Percentiles rank a stretch among this genome's conserved stretches.
These are phyloP conservation scores for Fragaria ananassa DNA, from an alignment of 306 rosid genomes.

Conservation along the genomic window DNA sequence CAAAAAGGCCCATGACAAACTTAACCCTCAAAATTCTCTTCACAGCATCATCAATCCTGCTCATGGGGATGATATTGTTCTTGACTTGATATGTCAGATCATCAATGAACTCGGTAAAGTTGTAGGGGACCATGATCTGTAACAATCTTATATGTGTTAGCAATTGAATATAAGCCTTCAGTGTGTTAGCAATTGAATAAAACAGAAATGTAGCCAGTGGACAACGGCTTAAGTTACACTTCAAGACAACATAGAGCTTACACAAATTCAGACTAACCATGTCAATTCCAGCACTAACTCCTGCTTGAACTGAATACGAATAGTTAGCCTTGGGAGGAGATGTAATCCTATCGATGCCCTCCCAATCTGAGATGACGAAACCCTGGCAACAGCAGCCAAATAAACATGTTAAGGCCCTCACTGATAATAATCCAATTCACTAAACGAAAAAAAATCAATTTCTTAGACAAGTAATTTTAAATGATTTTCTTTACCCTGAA, in stretches of 20 bases:
- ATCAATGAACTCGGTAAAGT: slow-evolving; percentile 54
- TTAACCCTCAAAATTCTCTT: slow-evolving; percentile 69
- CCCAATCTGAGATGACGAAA: slow-evolving; percentile 84
- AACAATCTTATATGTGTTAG: neutral
- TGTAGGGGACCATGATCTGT: slow-evolving; percentile 73
- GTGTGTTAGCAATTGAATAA: neutral
- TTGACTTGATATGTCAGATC: slow-evolving; percentile 56
- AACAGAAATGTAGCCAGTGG: neutral
- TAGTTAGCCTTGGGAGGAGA: slow-evolving; percentile 83
- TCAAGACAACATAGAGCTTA: neutral
- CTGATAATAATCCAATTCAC: neutral
- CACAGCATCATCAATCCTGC: slow-evolving; percentile 84
- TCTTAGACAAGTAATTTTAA: neutral
- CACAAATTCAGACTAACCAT: slow-evolving; percentile 46
- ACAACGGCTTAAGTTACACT: neutral
- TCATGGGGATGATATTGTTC: slow-evolving; percentile 57
- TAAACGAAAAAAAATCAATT: neutral
- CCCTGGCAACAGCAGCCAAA: slow-evolving; percentile 43
- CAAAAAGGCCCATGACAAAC: slow-evolving; percentile 79
- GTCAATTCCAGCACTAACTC: slow-evolving; percentile 79
- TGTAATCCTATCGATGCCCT: slow-evolving; percentile 77
- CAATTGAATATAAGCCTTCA: neutral
- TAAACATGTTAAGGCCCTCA: slow-evolving; percentile 5
- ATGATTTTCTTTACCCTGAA: slow-evolving; percentile 50
- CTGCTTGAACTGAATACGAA: slow-evolving; percentile 70